These are phyloP conservation scores for Hypsizygus marmoreus DNA, from an alignment of 768 basidiomycete species.

Conservation along the genomic window DNA sequence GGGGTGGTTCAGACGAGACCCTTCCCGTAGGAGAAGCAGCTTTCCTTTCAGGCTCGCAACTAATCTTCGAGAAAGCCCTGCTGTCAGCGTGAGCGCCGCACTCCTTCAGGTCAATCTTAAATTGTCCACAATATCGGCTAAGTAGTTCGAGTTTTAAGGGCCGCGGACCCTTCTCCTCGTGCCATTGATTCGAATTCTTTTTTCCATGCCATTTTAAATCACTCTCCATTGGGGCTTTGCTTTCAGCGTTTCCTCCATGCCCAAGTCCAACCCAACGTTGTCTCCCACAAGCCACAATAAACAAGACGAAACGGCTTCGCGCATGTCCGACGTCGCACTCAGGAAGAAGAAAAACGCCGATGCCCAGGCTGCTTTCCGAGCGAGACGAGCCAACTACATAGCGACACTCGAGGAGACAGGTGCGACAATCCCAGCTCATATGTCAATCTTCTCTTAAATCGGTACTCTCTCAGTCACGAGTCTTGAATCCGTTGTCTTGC, in stretches of 20 bases:
- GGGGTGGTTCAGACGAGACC: slow-evolving; percentile 40
- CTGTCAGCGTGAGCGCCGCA: slow-evolving; percentile 49
- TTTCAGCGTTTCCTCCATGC: slow-evolving; percentile 37
- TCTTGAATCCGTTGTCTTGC: slow-evolving; percentile 81
- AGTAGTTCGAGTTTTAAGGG: slow-evolving; percentile 45
- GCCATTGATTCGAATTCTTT: slow-evolving; percentile 69
- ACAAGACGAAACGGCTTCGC: slow-evolving; percentile 39
- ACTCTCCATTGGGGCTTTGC: slow-evolving; percentile 29
- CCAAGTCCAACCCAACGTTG: slow-evolving; percentile 39
- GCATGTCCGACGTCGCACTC: slow-evolving; percentile 67
- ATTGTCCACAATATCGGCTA: slow-evolving; percentile 51
- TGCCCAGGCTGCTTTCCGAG: slow-evolving; percentile 84
- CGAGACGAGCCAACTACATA: slow-evolving; percentile 83
- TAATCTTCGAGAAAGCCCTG: slow-evolving; percentile 45
- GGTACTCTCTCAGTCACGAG: slow-evolving; percentile 60
- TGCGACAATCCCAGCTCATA: slow-evolving; percentile 23
- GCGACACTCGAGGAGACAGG: slow-evolving; percentile 85
- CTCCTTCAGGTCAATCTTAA: slow-evolving; percentile 52
- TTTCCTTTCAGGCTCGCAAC: slow-evolving; percentile 31
- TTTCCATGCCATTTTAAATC: slow-evolving; percentile 64
- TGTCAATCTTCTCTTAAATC: slow-evolving; percentile 16
- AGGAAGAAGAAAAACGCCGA: slow-evolving; percentile 90
- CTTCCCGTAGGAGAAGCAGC: slow-evolving; percentile 31
- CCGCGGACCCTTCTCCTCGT: slow-evolving; percentile 69
- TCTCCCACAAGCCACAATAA: slow-evolving; percentile 33